Conservation (phyloP, 352 stramenopile species). For the Pythium sp. region DNA sequence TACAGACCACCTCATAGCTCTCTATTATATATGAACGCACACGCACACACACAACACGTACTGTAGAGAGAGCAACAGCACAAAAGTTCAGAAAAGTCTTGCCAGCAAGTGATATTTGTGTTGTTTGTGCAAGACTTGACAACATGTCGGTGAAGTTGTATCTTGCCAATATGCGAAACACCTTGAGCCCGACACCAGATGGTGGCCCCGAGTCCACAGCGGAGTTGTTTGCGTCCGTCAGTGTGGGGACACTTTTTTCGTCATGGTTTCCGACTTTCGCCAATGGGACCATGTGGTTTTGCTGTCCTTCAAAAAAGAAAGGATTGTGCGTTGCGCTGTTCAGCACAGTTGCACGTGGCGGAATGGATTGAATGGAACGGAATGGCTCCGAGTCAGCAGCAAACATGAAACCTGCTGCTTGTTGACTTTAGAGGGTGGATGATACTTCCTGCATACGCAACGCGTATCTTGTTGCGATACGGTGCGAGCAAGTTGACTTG, state of each 20-base stretch:
- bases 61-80: too few species aligned
- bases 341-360: neutral
- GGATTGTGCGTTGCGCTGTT: neutral
- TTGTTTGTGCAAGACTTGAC: neutral
- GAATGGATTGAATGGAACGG: neutral
- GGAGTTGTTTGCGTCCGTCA: neutral
- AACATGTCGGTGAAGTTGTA: neutral
- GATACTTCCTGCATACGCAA: neutral
- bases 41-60: neutral
- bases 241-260: slow-evolving; percentile 6
- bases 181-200: neutral
- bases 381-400: slow-evolving; percentile 2
- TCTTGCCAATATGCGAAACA: neutral
- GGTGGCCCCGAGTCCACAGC: neutral
- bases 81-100: too few species aligned
- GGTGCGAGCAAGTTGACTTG: neutral
- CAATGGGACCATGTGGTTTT: neutral
- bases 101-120: neutral
- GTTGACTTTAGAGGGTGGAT: neutral
- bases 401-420: neutral
- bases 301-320: neutral
- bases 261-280: neutral
- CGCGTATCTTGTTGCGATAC: slow-evolving; percentile 2
- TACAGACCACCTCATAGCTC: neutral
- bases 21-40: neutral